A percentile compares a stretch with the other conserved stretches of the same genome.
Evolutionary conservation across 495 filamentous ascomycete species (phyloP).

Genomic region (Apiosordaria backusii): DNA sequence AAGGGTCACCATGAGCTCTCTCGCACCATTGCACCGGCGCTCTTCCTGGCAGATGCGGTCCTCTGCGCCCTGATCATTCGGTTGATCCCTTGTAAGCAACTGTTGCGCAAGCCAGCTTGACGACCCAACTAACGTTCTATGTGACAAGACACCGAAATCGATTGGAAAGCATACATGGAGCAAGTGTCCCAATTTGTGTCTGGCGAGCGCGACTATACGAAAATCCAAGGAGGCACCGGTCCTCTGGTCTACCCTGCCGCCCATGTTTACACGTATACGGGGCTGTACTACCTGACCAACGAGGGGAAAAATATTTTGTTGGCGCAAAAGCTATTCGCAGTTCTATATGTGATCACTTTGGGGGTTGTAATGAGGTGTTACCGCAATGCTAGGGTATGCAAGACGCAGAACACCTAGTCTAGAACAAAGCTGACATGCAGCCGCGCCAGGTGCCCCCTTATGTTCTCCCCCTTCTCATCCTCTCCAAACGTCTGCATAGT

Average conservation of each 20-base stretch:
- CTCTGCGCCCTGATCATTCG: conserved; percentile 74
- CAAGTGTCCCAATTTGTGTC: conserved; percentile 73
- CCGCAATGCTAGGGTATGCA: conserved; percentile 59
- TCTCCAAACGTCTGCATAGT: conserved; percentile 91
- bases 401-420: too few relatives aligned
- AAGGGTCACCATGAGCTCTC: conserved; percentile 41
- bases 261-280: conserved; percentile 86
- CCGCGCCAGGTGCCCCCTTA: conserved; percentile 73
- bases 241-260: conserved; percentile 91
- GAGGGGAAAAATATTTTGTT: conserved; percentile 69
- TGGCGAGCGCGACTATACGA: conserved; percentile 84
- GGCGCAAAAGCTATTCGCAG: conserved; percentile 77
- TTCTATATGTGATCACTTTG: conserved; percentile 71
- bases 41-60: conserved; percentile 69
- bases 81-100: conserved; percentile 76
- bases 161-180: conserved; percentile 96
- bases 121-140: conserved; percentile 1
- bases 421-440: conserved; percentile 5
- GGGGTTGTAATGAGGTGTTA: conserved; percentile 80
- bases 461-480: conserved; percentile 77
- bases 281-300: conserved; percentile 73
- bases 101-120: neutral
- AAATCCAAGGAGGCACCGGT: conserved; percentile 83
- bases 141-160: conserved; percentile 87
- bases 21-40: conserved; percentile 50